phyloP scores from a whole-genome alignment of 2,329 filamentous ascomycete species.

The Alternaria sp. region DNA sequence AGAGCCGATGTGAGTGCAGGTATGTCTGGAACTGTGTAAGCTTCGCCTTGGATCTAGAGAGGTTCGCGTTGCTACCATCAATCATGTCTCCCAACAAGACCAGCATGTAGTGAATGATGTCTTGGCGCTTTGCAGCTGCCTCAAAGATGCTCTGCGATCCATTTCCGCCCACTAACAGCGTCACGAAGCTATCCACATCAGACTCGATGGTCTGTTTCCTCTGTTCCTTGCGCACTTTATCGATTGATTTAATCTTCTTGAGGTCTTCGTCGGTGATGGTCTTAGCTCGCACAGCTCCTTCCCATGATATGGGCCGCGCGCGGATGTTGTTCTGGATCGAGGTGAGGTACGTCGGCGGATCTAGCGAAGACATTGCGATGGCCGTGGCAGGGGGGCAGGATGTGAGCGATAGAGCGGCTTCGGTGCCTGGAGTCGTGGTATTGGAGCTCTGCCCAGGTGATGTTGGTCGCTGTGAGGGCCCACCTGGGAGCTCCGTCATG shows the following conservation, averaged over 20 bases:
- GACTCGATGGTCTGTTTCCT: constrained; percentile 81
- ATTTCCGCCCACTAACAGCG: constrained; percentile 76
- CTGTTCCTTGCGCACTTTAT: constrained; percentile 94
- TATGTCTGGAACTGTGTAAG: constrained; percentile 66
- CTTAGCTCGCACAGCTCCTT: constrained; percentile 90
- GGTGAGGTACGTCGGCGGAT: constrained; percentile 85
- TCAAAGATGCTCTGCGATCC: constrained; percentile 80
- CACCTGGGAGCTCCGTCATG: constrained; percentile 45
- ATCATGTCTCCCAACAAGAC: constrained; percentile 88
- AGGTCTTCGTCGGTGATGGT: constrained; percentile 94
- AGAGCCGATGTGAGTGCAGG: constrained; percentile 80
- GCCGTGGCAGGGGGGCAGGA: constrained; percentile 9
- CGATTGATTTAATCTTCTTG: constrained; percentile 93
- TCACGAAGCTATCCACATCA: constrained; percentile 80
- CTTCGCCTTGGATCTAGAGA: neutral
- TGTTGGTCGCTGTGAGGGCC: constrained; percentile 42
- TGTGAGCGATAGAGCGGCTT: constrained; percentile 13
- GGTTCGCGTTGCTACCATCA: constrained; percentile 67
- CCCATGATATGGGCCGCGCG: constrained; percentile 94
- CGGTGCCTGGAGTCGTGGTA: constrained; percentile 18
- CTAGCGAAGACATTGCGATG: constrained; percentile 77
- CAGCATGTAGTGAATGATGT: constrained; percentile 94
- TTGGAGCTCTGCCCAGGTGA: constrained; percentile 27
- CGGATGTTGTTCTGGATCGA: constrained; percentile 97
- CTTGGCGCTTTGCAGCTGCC: constrained; percentile 78